Percentiles rank a stretch among this genome's conserved stretches.
Evolutionary conservation across 257 asterid genomes (phyloP).

Genomic region (Nicotiana attenuata): DNA sequence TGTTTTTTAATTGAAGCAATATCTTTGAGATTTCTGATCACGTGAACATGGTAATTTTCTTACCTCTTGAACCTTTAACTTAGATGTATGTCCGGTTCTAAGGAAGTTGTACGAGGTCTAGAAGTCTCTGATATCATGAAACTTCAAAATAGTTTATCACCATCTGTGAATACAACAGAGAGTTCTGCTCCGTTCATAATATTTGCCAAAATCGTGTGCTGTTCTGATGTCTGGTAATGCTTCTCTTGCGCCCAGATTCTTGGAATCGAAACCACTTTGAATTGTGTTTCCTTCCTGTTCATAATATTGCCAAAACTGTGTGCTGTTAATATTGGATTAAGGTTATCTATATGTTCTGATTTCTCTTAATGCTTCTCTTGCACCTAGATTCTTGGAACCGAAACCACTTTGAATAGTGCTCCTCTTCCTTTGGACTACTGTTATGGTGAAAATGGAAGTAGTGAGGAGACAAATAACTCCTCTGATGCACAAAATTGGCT

Average conservation of each 20-base stretch:
- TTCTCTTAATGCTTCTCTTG: slow-evolving; percentile 5
- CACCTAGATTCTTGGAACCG: slow-evolving; percentile 60
- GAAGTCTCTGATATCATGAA: neutral
- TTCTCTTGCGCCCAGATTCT: slow-evolving; percentile 50
- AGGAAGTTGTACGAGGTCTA: neutral
- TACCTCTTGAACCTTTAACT: neutral
- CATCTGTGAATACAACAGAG: neutral
- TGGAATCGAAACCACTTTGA: slow-evolving; percentile 18
- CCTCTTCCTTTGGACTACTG: slow-evolving; percentile 32
- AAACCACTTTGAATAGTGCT: slow-evolving; percentile 6
- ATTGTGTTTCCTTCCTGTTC: neutral
- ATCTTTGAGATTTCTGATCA: neutral
- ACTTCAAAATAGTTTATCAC: neutral
- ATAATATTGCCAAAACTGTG: neutral
- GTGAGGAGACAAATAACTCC: slow-evolving; percentile 44
- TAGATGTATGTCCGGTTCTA: neutral
- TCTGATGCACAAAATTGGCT: slow-evolving; percentile 5
- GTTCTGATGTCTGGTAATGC: neutral
- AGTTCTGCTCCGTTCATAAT: neutral
- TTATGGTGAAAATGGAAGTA: slow-evolving; percentile 29
- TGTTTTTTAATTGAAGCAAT: neutral
- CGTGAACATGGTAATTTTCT: neutral
- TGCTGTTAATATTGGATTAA: no score
- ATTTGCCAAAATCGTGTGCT: neutral
- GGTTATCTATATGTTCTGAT: neutral